A percentile compares a stretch with the other conserved stretches of the same genome.
Evolutionary conservation across 805 yeast species (phyloP).

Genomic region (Kazachstania taianensis): DNA sequence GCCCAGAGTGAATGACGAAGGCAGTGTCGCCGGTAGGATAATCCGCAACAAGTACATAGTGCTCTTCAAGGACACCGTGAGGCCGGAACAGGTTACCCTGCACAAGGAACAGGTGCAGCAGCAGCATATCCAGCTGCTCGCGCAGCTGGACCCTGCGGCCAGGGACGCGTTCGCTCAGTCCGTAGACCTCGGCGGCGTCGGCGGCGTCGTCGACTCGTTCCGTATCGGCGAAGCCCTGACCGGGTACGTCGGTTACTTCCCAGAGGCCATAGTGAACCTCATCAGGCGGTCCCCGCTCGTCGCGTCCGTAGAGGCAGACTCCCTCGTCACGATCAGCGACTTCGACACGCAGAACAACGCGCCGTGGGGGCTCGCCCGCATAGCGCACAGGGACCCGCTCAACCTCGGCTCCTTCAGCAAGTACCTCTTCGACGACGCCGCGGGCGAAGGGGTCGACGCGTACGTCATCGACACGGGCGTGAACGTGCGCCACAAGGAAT

Average conservation of each 20-base stretch:
- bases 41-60: constrained; percentile 76
- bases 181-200: constrained; percentile 26
- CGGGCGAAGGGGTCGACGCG: constrained; percentile 77
- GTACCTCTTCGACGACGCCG: constrained; percentile 61
- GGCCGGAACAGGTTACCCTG: constrained; percentile 43
- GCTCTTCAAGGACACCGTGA: constrained; percentile 61
- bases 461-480: constrained; percentile 89
- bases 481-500: constrained; percentile 62
- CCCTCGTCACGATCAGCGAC: constrained; percentile 54
- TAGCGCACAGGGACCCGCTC: constrained; percentile 69
- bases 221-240: constrained; percentile 44
- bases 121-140: constrained; percentile 30
- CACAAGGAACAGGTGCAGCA: constrained; percentile 60
- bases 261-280: constrained; percentile 61
- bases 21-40: constrained; percentile 27
- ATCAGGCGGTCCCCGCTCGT: constrained; percentile 59
- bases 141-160: constrained; percentile 4
- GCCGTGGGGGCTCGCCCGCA: constrained; percentile 91
- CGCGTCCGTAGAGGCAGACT: constrained; percentile 65
- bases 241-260: constrained; percentile 84
- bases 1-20: neutral
- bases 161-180: constrained; percentile 8
- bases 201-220: constrained; percentile 55
- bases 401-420: constrained; percentile 61
- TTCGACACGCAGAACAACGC: constrained; percentile 69